Conservation (phyloP, 202 grass and related monocot species). For the Saccharum hybrid region DNA sequence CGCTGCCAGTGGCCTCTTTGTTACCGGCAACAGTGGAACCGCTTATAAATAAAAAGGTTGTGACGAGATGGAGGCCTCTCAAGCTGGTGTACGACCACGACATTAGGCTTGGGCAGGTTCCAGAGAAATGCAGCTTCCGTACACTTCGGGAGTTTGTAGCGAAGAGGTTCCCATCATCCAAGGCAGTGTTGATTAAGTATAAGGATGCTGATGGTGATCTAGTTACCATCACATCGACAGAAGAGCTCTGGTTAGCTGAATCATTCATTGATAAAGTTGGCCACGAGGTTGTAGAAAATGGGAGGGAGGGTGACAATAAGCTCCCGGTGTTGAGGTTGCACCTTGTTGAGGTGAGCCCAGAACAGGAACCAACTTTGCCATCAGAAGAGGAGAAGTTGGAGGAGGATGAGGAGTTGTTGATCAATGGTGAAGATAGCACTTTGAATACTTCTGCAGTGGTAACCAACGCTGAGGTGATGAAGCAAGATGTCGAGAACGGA, state of each 20-base stretch:
- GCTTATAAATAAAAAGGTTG: slow-evolving; percentile 42
- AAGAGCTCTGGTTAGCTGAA: slow-evolving; percentile 81
- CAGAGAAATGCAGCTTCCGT: slow-evolving; percentile 66
- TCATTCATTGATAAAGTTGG: slow-evolving; percentile 48
- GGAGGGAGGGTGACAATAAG: slow-evolving; percentile 40
- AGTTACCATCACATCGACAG: slow-evolving; percentile 79
- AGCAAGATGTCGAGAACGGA: slow-evolving; percentile 46
- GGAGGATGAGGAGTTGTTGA: slow-evolving; percentile 59
- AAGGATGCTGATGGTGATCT: slow-evolving; percentile 93
- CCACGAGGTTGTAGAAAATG: slow-evolving; percentile 34
- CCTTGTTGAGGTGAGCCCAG: slow-evolving; percentile 79
- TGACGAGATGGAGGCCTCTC: slow-evolving; percentile 69
- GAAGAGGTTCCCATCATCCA: slow-evolving; percentile 78
- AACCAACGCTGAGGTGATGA: slow-evolving; percentile 45
- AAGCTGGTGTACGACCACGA: slow-evolving; percentile 96
- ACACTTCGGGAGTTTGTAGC: slow-evolving; percentile 71
- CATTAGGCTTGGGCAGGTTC: slow-evolving; percentile 87
- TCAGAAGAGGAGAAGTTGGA: slow-evolving; percentile 63
- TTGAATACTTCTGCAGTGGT: slow-evolving; percentile 44
- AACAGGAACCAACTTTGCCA: slow-evolving; percentile 70
- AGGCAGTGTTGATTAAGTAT: slow-evolving; percentile 91
- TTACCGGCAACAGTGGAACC: slow-evolving; percentile 6
- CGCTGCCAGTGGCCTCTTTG: slow-evolving; percentile 24
- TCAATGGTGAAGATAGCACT: slow-evolving; percentile 48
- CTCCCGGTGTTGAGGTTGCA: slow-evolving; percentile 71